Evolutionary conservation across 208 protist genomes (phyloP).

Genomic region (Herpetomonas samuelpessoai): DNA sequence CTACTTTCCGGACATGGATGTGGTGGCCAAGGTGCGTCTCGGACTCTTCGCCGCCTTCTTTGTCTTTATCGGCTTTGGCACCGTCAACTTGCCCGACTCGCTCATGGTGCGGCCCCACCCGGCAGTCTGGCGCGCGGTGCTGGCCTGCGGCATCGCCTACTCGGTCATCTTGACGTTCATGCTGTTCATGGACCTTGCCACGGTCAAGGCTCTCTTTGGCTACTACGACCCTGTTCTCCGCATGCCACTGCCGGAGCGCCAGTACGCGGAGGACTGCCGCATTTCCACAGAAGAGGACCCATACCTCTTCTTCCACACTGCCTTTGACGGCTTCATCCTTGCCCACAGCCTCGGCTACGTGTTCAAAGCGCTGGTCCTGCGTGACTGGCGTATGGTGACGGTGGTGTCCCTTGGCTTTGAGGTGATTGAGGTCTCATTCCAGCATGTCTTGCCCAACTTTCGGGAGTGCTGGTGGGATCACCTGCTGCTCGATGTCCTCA

Average conservation of each 20-base stretch:
- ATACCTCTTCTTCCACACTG: conserved; percentile 63
- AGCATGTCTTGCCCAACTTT: conserved; percentile 96
- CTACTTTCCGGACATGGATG: conserved; percentile 37
- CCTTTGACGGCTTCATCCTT: conserved; percentile 95
- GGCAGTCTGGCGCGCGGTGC: conserved; percentile 91
- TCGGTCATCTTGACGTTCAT: conserved; percentile 89
- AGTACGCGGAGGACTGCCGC: conserved; percentile 94
- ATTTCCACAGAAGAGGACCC: conserved; percentile 85
- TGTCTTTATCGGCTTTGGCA: conserved; percentile 89
- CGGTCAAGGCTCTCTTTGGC: conserved; percentile 47
- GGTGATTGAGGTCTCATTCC: conserved; percentile 94
- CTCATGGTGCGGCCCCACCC: conserved; percentile 96
- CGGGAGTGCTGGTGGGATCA: conserved; percentile 99
- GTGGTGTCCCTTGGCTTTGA: conserved; percentile 93
- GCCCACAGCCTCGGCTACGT: conserved; percentile 95
- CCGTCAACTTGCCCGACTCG: conserved; percentile 91
- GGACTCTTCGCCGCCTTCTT: conserved; percentile 62
- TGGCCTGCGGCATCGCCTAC: conserved; percentile 92
- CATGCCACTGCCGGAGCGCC: conserved; percentile 69
- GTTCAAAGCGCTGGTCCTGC: conserved; percentile 92
- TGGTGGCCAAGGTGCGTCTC: conserved; percentile 55
- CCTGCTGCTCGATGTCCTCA: conserved; percentile 92
- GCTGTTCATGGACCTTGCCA: conserved; percentile 88
- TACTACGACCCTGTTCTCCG: conserved; percentile 84
- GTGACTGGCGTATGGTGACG: conserved; percentile 90